Base-by-base conservation (phyloP, 371 early-diverging fungal species). In the Neoconidiobolus thromboides region DNA sequence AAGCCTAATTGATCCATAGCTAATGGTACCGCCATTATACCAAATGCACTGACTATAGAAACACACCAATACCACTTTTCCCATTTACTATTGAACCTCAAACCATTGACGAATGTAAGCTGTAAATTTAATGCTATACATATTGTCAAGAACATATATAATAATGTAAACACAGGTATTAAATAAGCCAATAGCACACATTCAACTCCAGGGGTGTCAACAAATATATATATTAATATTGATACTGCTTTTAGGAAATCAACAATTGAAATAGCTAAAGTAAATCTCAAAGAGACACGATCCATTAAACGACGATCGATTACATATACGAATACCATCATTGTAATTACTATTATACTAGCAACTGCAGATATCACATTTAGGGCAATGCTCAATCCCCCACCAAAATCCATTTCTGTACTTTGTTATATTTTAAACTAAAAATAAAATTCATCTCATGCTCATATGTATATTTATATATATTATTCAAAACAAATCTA, bases 71-170 rank as follows among this genome's bases (percentile, higher is more conserved):
- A 51, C 52, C n/a, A 38, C 52, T 38, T 10, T 38, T 51, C 52
- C 52, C 52, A 51, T 38, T 36, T 51, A 9, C 26, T 7, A n/a
- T 51, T 36, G n/a, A 51, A 51, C 26, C 6, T 10, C 9, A 14
- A 38, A 3, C 58, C 58, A 14, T 57, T 15, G 26, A 57, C 58
- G 43, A 57, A 57, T 12, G 43, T 44, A 5, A 26, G 39, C 44
- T 57, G 26, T 26, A 57, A 41, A 43, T 57, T 57, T 9, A 57
- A 43, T 26, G 58, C 58, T 26, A 57, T 57, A n/a, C 26, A 15
- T 15, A 43, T 43, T 15, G 40, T 57, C 15, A 57, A 43, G 43
- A 40, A 15, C 12, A 57, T 10, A 46, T 57, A 57, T 4, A 57
- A 26, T 44, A 57, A 44, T 44, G 58, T 57, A 26, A 57, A 41